phyloP scores from a whole-genome alignment of 2,329 filamentous ascomycete species.

The Aspergillus japonicus region DNA sequence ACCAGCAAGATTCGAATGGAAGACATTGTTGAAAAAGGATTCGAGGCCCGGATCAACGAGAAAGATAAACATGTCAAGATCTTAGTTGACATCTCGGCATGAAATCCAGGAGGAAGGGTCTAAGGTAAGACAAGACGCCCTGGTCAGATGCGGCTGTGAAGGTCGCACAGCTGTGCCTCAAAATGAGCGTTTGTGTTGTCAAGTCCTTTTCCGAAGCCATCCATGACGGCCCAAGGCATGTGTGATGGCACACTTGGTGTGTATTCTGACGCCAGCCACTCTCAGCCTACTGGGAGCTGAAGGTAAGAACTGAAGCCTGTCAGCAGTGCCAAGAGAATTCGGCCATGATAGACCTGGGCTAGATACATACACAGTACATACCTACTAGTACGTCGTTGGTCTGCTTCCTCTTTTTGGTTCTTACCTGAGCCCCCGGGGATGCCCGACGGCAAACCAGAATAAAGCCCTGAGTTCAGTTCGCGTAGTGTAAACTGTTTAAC shows the following conservation, averaged over 20 bases:
- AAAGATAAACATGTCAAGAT: constrained; percentile 66
- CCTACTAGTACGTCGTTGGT: too few species aligned
- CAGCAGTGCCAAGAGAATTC: constrained; percentile 3
- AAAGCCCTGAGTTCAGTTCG: neutral
- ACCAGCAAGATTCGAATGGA: constrained; percentile 59
- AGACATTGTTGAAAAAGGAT: constrained; percentile 57
- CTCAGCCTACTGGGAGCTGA: neutral
- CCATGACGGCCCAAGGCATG: neutral
- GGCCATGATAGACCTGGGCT: neutral
- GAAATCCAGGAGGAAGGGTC: neutral
- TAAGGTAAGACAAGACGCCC: neutral
- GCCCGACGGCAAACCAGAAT: neutral
- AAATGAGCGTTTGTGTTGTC: neutral
- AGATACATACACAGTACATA: too few species aligned
- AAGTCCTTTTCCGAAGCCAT: neutral
- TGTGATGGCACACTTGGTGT: neutral
- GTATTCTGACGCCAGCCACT: neutral
- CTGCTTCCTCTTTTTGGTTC: neutral
- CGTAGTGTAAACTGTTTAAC: neutral
- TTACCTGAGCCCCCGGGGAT: neutral
- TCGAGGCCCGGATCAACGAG: constrained; percentile 57
- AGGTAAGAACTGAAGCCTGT: neutral
- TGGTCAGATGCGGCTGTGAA: constrained; percentile 7
- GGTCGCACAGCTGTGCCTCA: neutral
- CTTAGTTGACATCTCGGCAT: constrained; percentile 45